These are phyloP conservation scores for Colletotrichum nymphaeae DNA, from an alignment of 2,329 filamentous ascomycete genomes.

Conservation along the genomic window DNA sequence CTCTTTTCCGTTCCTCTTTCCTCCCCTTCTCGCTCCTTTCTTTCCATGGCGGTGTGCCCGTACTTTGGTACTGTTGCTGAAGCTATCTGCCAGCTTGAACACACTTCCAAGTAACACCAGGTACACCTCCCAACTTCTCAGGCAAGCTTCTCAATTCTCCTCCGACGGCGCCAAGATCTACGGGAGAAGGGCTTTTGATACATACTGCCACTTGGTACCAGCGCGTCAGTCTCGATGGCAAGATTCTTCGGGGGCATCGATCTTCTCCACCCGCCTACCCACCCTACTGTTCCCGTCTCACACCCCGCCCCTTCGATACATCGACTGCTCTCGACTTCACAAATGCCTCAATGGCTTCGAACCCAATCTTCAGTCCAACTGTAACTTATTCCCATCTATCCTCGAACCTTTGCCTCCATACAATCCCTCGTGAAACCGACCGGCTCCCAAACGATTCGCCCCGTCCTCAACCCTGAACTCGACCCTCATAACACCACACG, in stretches of 20 bases:
- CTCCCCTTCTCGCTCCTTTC: neutral
- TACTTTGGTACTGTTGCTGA: neutral
- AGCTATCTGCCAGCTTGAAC: neutral
- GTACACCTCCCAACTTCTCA: no score
- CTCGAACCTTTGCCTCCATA: neutral
- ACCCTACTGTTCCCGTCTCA: no score
- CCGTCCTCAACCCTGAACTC: neutral
- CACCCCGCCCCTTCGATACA: neutral
- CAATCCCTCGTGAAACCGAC: neutral
- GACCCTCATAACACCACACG: neutral
- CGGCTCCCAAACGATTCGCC: neutral
- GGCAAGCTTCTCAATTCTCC: no score
- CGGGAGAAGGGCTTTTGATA: no score
- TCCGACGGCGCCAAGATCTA: no score
- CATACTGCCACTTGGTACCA: no score
- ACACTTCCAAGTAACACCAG: no score
- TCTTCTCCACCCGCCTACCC: no score
- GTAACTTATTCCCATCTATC: neutral
- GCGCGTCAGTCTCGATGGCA: no score
- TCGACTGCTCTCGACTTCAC: neutral
- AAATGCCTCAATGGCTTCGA: neutral
- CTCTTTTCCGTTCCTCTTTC: neutral
- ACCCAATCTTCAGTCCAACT: neutral
- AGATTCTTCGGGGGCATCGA: no score
- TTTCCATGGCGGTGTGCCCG: neutral